These are phyloP conservation scores for Candida smagusa DNA, from an alignment of 1,139 yeast species.

Conservation along the genomic window DNA sequence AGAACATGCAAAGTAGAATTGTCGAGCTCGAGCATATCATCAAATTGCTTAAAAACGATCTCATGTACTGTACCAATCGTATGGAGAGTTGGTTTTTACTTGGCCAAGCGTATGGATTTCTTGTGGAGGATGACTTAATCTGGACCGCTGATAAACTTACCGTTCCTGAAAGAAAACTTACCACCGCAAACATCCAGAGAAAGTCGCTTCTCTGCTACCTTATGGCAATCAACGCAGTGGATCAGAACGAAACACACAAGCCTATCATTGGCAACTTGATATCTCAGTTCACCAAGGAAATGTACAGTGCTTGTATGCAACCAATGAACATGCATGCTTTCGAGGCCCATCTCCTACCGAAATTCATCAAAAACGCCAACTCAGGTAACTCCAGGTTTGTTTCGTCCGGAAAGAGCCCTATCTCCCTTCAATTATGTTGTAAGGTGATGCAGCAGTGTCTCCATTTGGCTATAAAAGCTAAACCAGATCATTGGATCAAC, in stretches of 20 bases:
- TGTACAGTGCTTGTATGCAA: slow-evolving; percentile 56
- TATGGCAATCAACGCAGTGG: slow-evolving; percentile 61
- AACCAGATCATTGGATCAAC: slow-evolving; percentile 58
- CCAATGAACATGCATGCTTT: slow-evolving; percentile 71
- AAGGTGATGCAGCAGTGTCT: slow-evolving; percentile 39
- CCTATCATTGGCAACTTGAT: slow-evolving; percentile 48
- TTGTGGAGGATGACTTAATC: slow-evolving; percentile 84
- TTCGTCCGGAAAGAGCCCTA: slow-evolving; percentile 20
- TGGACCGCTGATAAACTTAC: slow-evolving; percentile 89
- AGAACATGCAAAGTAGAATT: slow-evolving; percentile 73
- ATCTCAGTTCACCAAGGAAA: slow-evolving; percentile 55
- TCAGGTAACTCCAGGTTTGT: slow-evolving; percentile 18
- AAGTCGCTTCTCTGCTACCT: slow-evolving; percentile 70
- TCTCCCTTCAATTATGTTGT: slow-evolving; percentile 26
- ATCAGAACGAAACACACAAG: slow-evolving; percentile 15
- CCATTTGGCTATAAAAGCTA: slow-evolving; percentile 40
- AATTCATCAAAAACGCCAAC: slow-evolving; percentile 24
- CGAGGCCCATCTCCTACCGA: slow-evolving; percentile 35
- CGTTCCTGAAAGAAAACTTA: slow-evolving; percentile 55
- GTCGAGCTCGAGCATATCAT: slow-evolving; percentile 79
- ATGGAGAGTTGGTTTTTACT: slow-evolving; percentile 84
- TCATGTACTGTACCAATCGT: slow-evolving; percentile 62
- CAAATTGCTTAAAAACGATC: slow-evolving; percentile 60
- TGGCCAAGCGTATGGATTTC: slow-evolving; percentile 75
- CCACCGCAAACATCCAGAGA: slow-evolving; percentile 65